Conservation (phyloP, 2,329 filamentous ascomycete genomes). For the Diaporthe batatas region DNA sequence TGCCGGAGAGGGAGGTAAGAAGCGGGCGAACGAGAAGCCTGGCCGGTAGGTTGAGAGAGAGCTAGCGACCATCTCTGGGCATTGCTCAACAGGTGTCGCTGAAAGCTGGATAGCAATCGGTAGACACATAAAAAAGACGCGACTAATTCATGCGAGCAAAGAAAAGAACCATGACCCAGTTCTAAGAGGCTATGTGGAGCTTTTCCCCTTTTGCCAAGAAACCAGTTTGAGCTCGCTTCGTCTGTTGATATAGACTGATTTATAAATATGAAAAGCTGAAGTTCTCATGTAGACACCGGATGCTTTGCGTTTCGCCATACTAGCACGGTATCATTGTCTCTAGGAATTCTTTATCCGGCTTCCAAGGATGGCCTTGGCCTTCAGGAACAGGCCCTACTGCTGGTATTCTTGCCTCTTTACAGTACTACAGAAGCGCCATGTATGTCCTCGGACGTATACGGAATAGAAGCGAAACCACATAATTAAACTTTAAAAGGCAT, state of each 20-base stretch:
- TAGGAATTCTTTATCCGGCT: neutral
- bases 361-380: neutral
- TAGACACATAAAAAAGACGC: neutral
- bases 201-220: neutral
- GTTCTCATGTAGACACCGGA: neutral
- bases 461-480: too few species aligned
- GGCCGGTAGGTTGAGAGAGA: slow-evolving; percentile 21
- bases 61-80: neutral
- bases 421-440: too few species aligned
- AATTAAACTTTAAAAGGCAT: too few species aligned
- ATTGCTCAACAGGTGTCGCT: neutral
- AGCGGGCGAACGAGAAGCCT: slow-evolving; percentile 5
- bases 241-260: neutral
- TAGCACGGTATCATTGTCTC: neutral
- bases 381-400: neutral
- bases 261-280: neutral
- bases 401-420: neutral
- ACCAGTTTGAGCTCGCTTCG: too few species aligned
- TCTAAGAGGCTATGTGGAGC: neutral
- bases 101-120: neutral
- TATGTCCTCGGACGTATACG: too few species aligned
- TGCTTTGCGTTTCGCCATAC: neutral
- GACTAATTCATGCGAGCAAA: neutral
- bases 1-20: slow-evolving; percentile 48
- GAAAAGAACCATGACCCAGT: neutral